phyloP scores from a whole-genome alignment of 2,329 filamentous ascomycete species.

The Ceratocystis lukuohia region DNA sequence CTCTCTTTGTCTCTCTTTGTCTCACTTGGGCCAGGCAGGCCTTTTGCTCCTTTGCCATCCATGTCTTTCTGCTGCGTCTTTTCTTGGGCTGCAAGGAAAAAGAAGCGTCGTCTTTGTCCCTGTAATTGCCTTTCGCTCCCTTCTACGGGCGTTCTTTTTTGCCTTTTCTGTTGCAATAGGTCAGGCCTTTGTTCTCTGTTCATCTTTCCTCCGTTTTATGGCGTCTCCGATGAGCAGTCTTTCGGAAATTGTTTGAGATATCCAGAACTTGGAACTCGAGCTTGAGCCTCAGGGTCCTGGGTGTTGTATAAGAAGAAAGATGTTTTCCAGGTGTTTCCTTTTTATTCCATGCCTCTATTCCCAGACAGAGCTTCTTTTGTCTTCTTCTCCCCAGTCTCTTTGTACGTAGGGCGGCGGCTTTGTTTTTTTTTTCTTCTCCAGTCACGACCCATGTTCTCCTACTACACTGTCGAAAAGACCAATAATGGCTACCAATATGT shows the following conservation, averaged over 20 bases:
- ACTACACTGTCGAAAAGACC: slow-evolving; percentile 6
- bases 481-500: slow-evolving; percentile 5
- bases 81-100: neutral
- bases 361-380: neutral
- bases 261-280: neutral
- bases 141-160: neutral
- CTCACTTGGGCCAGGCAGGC: no score
- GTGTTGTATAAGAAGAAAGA: neutral
- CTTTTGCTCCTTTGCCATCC: no score
- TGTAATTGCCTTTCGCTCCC: neutral
- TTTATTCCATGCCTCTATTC: neutral
- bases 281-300: neutral
- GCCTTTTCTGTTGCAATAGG: neutral
- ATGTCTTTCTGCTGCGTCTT: no score
- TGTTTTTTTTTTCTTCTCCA: neutral
- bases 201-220: neutral
- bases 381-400: neutral
- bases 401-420: neutral
- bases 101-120: neutral
- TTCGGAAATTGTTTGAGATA: neutral
- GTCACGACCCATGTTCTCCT: neutral
- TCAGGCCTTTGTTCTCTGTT: neutral
- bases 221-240: neutral
- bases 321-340: neutral
- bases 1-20: no score